phyloP scores from a whole-genome alignment of 23 red algal genomes.

The Gracilariopsis chorda region DNA sequence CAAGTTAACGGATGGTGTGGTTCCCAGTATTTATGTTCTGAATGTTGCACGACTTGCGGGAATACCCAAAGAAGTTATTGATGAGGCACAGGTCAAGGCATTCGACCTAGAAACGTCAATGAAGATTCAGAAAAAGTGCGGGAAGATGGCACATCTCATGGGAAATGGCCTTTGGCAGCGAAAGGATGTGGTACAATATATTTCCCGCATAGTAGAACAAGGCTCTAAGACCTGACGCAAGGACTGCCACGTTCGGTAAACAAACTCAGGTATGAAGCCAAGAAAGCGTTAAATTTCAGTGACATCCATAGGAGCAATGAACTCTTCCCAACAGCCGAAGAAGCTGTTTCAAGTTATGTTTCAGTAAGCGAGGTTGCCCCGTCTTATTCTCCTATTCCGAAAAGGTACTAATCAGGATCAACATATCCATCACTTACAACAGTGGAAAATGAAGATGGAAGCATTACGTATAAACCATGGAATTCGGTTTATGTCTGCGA shows the following conservation, averaged over 20 bases:
- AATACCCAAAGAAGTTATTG: constrained; percentile 40
- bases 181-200: background rate
- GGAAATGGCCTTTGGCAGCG: background rate
- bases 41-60: constrained; percentile 77
- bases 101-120: background rate
- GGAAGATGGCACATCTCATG: background rate
- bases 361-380: no score
- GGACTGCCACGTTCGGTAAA: background rate
- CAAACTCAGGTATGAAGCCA: no score
- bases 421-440: background rate
- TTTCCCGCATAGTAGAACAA: background rate
- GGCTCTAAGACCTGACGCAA: background rate
- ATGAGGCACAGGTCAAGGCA: constrained; percentile 20
- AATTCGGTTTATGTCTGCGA: background rate
- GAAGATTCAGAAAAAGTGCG: background rate
- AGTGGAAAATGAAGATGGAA: background rate
- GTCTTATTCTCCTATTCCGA: background rate
- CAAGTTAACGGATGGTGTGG: constrained; percentile 71
- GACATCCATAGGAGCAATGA: constrained; percentile 65
- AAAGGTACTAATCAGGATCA: background rate
- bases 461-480: constrained; percentile 13
- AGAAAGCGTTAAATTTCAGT: background rate
- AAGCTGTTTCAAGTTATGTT: no score
- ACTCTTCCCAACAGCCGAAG: constrained; percentile 46
- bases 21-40: constrained; percentile 57